These are phyloP conservation scores for Silene uniflora DNA, from an alignment of 148 eudicot genomes.

Conservation along the genomic window DNA sequence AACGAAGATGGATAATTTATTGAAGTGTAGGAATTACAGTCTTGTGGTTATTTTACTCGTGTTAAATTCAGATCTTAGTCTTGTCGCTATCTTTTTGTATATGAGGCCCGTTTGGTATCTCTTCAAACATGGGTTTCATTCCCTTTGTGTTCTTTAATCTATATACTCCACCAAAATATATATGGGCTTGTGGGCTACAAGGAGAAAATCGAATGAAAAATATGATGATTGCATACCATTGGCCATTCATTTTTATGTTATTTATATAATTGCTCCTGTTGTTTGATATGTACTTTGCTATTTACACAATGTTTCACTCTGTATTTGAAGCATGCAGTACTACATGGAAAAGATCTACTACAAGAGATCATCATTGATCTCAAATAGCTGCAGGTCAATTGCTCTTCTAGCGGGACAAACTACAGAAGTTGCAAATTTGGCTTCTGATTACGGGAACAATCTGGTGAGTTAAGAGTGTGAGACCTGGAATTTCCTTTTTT, in stretches of 20 bases:
- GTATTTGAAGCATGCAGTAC: constrained; percentile 71
- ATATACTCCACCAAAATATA: not conserved
- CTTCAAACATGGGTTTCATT: too few species aligned
- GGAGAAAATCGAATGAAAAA: not conserved
- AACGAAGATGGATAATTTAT: not conserved
- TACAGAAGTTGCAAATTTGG: constrained; percentile 73
- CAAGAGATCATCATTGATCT: constrained; percentile 89
- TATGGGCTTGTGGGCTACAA: too few species aligned
- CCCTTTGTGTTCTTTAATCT: not conserved
- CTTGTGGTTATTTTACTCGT: not conserved
- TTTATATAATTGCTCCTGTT: not conserved
- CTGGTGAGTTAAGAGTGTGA: constrained; percentile 48
- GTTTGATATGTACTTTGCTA: not conserved
- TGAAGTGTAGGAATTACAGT: not conserved
- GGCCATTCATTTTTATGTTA: not conserved
- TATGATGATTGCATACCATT: not conserved
- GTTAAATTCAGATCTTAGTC: not conserved
- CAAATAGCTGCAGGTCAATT: constrained; percentile 95
- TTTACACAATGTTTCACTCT: constrained; percentile 5
- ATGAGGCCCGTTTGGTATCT: not conserved
- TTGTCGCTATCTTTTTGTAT: not conserved
- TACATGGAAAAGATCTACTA: constrained; percentile 91
- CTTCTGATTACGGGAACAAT: constrained; percentile 89
- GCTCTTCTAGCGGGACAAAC: constrained; percentile 94
- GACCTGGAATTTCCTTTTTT: constrained; percentile 12